A percentile compares a stretch with the other conserved stretches of the same genome.
Conservation (phyloP, 148 eudicot genomes). For the Vaccinium macrocarpon region DNA sequence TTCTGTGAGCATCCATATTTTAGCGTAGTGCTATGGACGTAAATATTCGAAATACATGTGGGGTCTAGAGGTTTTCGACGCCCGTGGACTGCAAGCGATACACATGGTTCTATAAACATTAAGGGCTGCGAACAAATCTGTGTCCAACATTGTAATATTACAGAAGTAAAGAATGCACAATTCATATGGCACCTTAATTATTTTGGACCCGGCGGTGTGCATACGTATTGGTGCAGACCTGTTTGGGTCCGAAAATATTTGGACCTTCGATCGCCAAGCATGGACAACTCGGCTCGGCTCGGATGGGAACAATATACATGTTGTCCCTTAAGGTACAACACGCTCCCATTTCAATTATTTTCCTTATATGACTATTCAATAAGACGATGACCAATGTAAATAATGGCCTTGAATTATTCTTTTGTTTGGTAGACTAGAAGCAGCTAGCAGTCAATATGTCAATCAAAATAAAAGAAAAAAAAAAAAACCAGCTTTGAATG, state of each 20-base stretch:
- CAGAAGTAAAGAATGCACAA: neutral
- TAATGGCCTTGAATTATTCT: neutral
- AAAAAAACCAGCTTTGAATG: neutral
- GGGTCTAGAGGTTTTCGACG: neutral
- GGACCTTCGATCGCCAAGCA: too few relatives aligned
- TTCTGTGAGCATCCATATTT: neutral
- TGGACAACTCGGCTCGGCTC: too few relatives aligned
- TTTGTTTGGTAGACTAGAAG: neutral
- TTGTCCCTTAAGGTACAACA: too few relatives aligned
- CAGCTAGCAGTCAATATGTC: neutral
- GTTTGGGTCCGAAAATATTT: too few relatives aligned
- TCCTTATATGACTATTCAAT: neutral
- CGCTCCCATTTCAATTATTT: too few relatives aligned
- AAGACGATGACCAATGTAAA: neutral
- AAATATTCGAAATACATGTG: neutral
- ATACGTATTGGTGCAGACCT: too few relatives aligned
- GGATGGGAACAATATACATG: too few relatives aligned
- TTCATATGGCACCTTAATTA: neutral
- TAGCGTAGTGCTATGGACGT: neutral
- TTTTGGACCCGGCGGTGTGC: too few relatives aligned
- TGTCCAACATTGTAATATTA: neutral
- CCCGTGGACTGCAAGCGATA: neutral
- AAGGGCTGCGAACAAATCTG: neutral
- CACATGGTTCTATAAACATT: neutral
- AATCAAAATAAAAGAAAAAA: neutral